Base-by-base conservation (phyloP, 129 eudicot species). In the Dittrichia graveolens region DNA sequence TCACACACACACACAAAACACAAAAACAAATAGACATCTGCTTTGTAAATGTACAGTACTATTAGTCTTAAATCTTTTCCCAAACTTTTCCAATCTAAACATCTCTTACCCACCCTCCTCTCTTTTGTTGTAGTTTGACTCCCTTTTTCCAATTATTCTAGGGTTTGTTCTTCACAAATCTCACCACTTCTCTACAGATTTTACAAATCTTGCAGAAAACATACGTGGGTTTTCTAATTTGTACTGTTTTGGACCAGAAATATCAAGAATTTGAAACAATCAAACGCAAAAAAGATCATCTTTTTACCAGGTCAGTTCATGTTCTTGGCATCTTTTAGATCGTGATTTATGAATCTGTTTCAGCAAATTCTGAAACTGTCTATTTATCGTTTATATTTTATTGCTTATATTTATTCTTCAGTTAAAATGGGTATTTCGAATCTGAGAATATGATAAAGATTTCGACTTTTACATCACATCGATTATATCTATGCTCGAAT, bases 51-150 rank as follows among this genome's bases (percentile, higher is more conserved):
- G 38, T 64, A 72, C 50, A 67, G 61, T 68, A 49, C 73, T 75
- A 46, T 65, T 73, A 59, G 56, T 58, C 66, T 70, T 60, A 4
- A 64, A 70, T 61, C 44, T 65, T 60, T 79, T 38, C 78, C 61
- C 47, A 43, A 18, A 38, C 60, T 48, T 72, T 44, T 50, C 67
- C 72, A 78, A 77, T 62, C 77, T 61, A 64, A 81, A 79, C 16
- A 49, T 82, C 83, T 70, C 71, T 53, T 24, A 61, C 47, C 62
- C 14, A 65, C 75, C 58, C 43, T 8, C 73, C 53, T 65, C 85
- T 48, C 72, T 48, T 71, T 67, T 70, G 82, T 75, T 47, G 70
- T 76, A 60, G 56, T 80, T 83, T 75, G 80, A 80, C 86, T 73
- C 64, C 64, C 31, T 24, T 24, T 56, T 71, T 61, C 31, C 40